A percentile compares a stretch with the other conserved stretches of the same genome.
Conservation (phyloP, 2,329 filamentous ascomycete genomes). For the Colletotrichum paranaense region DNA sequence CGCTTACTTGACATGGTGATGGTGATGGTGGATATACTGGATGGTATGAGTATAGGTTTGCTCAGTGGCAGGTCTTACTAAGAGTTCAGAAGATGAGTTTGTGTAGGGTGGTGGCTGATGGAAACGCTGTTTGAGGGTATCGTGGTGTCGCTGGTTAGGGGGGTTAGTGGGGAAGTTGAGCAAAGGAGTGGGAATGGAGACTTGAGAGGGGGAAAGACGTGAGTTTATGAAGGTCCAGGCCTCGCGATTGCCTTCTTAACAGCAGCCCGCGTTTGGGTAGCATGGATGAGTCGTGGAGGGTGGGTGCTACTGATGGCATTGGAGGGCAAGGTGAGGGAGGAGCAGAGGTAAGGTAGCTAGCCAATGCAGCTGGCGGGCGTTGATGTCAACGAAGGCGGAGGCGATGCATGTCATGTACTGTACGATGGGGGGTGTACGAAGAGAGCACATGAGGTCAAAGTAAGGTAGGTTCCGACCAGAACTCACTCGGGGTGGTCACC, state of each 20-base stretch:
- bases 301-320: neutral
- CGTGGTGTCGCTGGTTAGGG: neutral
- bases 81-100: neutral
- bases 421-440: neutral
- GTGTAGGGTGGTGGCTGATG: neutral
- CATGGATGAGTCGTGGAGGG: neutral
- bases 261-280: neutral
- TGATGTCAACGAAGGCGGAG: neutral
- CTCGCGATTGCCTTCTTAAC: neutral
- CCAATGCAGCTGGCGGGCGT: neutral
- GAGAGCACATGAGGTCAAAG: neutral
- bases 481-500: neutral
- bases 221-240: neutral
- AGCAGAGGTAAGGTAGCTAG: neutral
- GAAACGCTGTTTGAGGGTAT: neutral
- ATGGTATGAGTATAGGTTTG: neutral
- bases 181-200: neutral
- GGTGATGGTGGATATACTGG: neutral
- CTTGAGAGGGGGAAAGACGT: neutral
- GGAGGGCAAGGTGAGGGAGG: neutral
- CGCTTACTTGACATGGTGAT: conserved; percentile 22
- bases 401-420: neutral
- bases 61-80: neutral
- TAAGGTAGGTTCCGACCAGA: neutral
- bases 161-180: neutral